Percentiles rank a stretch among this genome's conserved stretches.
phyloP scores from a whole-genome alignment of 306 rosid genomes.

The Geum urbanum region DNA sequence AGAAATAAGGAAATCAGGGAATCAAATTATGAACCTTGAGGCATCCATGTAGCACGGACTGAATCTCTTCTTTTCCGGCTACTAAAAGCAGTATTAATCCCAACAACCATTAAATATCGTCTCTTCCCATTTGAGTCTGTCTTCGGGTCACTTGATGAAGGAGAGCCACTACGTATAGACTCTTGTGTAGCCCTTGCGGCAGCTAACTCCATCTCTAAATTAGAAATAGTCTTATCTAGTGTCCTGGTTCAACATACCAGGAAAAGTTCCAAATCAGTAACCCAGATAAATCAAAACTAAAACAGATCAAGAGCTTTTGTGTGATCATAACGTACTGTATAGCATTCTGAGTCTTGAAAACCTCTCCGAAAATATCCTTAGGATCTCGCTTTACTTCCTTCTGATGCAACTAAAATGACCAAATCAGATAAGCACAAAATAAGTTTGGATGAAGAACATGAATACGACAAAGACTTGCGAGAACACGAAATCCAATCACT shows the following conservation, averaged over 20 bases:
- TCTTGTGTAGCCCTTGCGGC: conserved; percentile 89
- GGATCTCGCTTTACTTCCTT: conserved; percentile 62
- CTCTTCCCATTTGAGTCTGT: conserved; percentile 50
- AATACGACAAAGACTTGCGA: not conserved
- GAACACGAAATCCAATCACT: not conserved
- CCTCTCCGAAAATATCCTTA: conserved; percentile 49
- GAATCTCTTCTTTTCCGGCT: conserved; percentile 98
- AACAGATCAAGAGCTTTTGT: conserved; percentile 7
- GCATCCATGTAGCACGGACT: conserved; percentile 94
- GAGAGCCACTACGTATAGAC: conserved; percentile 63
- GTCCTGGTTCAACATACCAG: conserved; percentile 40
- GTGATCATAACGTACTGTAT: conserved; percentile 54
- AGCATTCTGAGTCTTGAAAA: conserved; percentile 66
- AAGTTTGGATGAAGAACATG: conserved; percentile 15
- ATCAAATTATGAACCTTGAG: conserved; percentile 59
- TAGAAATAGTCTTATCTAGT: conserved; percentile 86
- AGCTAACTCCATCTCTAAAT: conserved; percentile 88
- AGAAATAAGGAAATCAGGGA: conserved; percentile 4
- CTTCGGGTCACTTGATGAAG: conserved; percentile 50
- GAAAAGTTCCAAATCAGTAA: conserved; percentile 1
- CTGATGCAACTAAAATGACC: conserved; percentile 55
- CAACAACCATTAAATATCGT: conserved; percentile 83
- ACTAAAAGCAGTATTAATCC: conserved; percentile 95
- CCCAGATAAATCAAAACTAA: conserved; percentile 6
- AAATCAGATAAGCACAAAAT: conserved; percentile 25